Evolutionary conservation across 352 stramenopile species (phyloP), one percentile per base, ranked within the genome.

Genomic region (Elongisporangium anandrum): DNA sequence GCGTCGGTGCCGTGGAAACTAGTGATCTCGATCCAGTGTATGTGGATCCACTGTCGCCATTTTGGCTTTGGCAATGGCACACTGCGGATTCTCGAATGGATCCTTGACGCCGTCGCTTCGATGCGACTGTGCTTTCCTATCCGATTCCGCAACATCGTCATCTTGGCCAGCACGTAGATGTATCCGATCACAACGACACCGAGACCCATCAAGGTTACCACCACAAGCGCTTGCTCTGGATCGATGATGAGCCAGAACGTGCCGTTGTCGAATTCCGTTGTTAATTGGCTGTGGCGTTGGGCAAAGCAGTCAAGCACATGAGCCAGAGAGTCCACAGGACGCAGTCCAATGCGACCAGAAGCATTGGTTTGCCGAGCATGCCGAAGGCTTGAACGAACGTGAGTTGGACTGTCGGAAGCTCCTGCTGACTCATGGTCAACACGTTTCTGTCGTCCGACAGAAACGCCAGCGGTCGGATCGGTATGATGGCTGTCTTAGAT

Each of bases 231-330:
- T 20, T 47, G 17, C 9, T 71, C 54, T 4, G 53, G 22, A 29
- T 68, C 59, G 5, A 61, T 26, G 34, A 79, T 67, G 23, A 72
- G 66, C 77, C 73, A 87, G 34, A 84, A 87, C 2, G 77, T 56
- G 2, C 75, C 75, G 38, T 84, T 54, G 48, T 85, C 75, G 24
- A 84, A 76, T 20, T 68, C 57, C 4, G 19, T 41, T 0, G 75
- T 85, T 73, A 77, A 50, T 85, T 85, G 3, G 68, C 75, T 0
- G 64, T 64, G 1, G 52, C 57, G 10, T 73, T 81, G 0, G 75
- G 73, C 4, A 55, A 39, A 1, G 59, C 22, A 10, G 70, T 60
- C 7, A 86, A 57, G 15, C 54, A 68, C 1, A 69, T 61, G 15
- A 83, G 58, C 58, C 70, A 75, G 1, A 39, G 39, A 1, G 66